Evolutionary conservation across 768 basidiomycete genomes (phyloP).

Genomic region (Floccularia luteovirens): DNA sequence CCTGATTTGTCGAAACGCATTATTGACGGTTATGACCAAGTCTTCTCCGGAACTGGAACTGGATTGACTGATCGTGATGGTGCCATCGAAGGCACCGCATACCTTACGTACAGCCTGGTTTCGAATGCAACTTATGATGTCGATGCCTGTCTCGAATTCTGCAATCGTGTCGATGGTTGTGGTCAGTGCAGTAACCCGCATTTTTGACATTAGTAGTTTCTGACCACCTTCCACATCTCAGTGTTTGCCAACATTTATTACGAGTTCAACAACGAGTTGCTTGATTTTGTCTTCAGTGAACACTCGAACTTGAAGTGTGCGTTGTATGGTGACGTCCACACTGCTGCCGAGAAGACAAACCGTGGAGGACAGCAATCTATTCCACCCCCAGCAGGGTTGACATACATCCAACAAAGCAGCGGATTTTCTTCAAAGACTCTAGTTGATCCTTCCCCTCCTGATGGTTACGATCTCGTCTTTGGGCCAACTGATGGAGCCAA

Average conservation of each 20-base stretch:
- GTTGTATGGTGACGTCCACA: constrained; percentile 34
- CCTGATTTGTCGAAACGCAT: constrained; percentile 12
- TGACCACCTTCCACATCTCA: constrained; percentile 8
- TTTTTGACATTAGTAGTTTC: constrained; percentile 1
- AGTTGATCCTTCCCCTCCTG: constrained; percentile 29
- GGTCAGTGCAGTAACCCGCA: constrained; percentile 21
- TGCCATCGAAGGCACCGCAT: constrained; percentile 40
- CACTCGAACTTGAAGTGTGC: constrained; percentile 42
- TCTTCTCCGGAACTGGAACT: constrained; percentile 32
- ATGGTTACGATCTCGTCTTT: constrained; percentile 13
- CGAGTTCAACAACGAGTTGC: constrained; percentile 35
- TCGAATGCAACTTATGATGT: constrained; percentile 37
- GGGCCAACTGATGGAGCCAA: background rate
- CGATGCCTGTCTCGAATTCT: constrained; percentile 32
- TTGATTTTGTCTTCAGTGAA: constrained; percentile 28
- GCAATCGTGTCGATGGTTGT: constrained; percentile 26
- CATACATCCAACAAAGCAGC: constrained; percentile 36
- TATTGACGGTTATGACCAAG: constrained; percentile 21
- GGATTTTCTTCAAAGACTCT: constrained; percentile 29
- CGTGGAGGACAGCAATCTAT: constrained; percentile 33
- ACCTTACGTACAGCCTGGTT: constrained; percentile 38
- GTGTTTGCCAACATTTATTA: constrained; percentile 45
- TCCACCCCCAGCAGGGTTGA: constrained; percentile 23
- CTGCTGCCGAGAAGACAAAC: constrained; percentile 36
- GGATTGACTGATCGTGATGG: constrained; percentile 27